A percentile compares a stretch with the other conserved stretches of the same genome.
These are phyloP conservation scores for Pythium sukuiense DNA, from an alignment of 352 stramenopile species.

Conservation along the genomic window DNA sequence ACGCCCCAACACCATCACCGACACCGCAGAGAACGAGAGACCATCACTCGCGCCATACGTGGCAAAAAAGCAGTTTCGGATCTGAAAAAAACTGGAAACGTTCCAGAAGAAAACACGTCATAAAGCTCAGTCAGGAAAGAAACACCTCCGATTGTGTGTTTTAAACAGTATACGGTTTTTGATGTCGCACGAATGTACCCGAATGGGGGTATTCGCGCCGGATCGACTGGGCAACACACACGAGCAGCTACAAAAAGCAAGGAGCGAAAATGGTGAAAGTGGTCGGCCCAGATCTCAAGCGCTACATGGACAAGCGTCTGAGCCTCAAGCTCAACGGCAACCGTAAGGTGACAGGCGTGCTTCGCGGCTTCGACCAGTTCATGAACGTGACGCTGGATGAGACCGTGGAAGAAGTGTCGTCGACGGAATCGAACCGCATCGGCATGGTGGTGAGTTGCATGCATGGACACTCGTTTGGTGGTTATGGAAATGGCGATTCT, in stretches of 20 bases:
- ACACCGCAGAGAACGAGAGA: constrained; percentile 15
- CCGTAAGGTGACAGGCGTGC: constrained; percentile 90
- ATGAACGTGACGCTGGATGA: constrained; percentile 97
- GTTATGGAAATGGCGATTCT: not conserved
- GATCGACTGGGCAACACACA: constrained; percentile 16
- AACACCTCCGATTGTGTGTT: not conserved
- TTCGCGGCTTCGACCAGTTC: constrained; percentile 97
- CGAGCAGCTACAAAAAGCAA: constrained; percentile 13
- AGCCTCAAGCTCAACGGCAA: constrained; percentile 95
- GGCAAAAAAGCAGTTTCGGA: constrained; percentile 16
- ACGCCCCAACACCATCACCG: constrained; percentile 14
- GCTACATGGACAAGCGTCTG: constrained; percentile 95
- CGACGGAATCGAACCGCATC: constrained; percentile 86
- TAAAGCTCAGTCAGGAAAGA: not conserved
- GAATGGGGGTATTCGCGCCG: not conserved
- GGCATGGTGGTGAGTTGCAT: constrained; percentile 88
- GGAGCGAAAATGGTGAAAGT: constrained; percentile 66
- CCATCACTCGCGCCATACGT: constrained; percentile 25
- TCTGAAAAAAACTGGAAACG: constrained; percentile 9
- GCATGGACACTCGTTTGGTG: not conserved
- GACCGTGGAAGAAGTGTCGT: constrained; percentile 87
- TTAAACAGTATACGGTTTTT: constrained; percentile 3
- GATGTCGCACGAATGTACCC: constrained; percentile 15
- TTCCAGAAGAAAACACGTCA: constrained; percentile 18
- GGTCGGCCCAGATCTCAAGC: constrained; percentile 84